These are phyloP conservation scores for Aschersonia sp. DNA, from an alignment of 2,329 filamentous ascomycete genomes.

Conservation along the genomic window DNA sequence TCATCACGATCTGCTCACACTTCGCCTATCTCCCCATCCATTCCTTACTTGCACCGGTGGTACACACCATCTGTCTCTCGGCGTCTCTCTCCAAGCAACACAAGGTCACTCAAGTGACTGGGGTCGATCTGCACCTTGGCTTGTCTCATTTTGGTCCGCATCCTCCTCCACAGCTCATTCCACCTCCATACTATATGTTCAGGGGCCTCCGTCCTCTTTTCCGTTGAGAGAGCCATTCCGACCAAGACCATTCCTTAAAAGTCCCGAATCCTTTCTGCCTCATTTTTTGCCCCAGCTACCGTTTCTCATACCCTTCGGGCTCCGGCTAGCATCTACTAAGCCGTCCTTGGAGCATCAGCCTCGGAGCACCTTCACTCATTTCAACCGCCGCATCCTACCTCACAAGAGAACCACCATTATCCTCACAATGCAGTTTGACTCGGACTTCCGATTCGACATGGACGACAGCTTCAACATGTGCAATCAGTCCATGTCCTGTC, in stretches of 20 bases:
- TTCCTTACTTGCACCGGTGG: slow-evolving; percentile 17
- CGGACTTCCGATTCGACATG: slow-evolving; percentile 23
- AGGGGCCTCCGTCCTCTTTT: slow-evolving; percentile 19
- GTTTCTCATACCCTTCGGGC: slow-evolving; percentile 1
- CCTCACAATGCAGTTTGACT: slow-evolving; percentile 22
- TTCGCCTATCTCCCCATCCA: slow-evolving; percentile 12
- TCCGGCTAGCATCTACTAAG: slow-evolving; percentile 1
- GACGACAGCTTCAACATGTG: slow-evolving; percentile 24
- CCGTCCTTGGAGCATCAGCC: not conserved
- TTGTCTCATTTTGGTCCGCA: slow-evolving; percentile 19
- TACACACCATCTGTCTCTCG: slow-evolving; percentile 17
- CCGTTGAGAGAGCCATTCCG: slow-evolving; percentile 18
- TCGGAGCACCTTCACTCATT: slow-evolving; percentile 2
- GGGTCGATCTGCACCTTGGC: slow-evolving; percentile 18
- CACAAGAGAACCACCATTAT: not conserved
- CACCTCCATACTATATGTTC: slow-evolving; percentile 26
- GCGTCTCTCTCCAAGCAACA: slow-evolving; percentile 17
- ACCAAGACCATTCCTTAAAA: slow-evolving; percentile 12
- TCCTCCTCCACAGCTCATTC: slow-evolving; percentile 20
- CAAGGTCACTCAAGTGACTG: slow-evolving; percentile 15
- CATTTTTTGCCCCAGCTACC: slow-evolving; percentile 1
- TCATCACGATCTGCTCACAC: slow-evolving; percentile 13
- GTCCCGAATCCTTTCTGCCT: slow-evolving; percentile 1
- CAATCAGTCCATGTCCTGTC: slow-evolving; percentile 20
- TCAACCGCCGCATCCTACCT: not conserved